Evolutionary conservation across 805 yeast species (phyloP).

Genomic region (Debaryomyces castellii): DNA sequence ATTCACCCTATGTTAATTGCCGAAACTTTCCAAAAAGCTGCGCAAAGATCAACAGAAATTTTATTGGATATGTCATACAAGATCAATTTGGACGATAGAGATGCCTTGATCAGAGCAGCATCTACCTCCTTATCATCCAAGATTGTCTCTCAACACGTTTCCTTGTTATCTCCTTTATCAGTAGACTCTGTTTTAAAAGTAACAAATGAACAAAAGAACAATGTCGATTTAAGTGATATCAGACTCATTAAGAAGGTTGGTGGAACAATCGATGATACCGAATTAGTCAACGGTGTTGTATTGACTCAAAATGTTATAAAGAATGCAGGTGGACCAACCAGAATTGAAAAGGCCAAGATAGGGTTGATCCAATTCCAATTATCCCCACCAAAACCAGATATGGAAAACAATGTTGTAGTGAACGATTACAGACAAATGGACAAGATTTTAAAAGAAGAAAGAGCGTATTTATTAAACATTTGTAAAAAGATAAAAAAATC

Average conservation of each 20-base stretch:
- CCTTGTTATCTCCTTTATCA: conserved; percentile 84
- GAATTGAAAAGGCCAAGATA: conserved; percentile 90
- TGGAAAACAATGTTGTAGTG: conserved; percentile 96
- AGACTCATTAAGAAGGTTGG: conserved; percentile 92
- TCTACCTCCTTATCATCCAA: conserved; percentile 91
- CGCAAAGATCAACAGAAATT: conserved; percentile 76
- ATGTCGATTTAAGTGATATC: conserved; percentile 84
- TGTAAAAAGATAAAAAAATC: conserved; percentile 96
- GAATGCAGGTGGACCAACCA: conserved; percentile 90
- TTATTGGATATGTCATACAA: conserved; percentile 80
- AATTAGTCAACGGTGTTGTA: conserved; percentile 88
- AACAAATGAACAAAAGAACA: conserved; percentile 54
- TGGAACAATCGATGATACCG: conserved; percentile 97
- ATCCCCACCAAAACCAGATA: conserved; percentile 95
- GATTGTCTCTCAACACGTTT: conserved; percentile 90
- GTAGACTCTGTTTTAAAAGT: conserved; percentile 91
- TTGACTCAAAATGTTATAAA: conserved; percentile 88
- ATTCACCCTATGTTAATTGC: conserved; percentile 95
- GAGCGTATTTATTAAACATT: conserved; percentile 90
- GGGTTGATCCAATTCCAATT: conserved; percentile 91
- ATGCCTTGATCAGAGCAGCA: conserved; percentile 87
- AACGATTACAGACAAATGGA: conserved; percentile 99
- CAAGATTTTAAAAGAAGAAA: conserved; percentile 94
- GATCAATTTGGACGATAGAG: conserved; percentile 77
- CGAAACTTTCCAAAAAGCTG: conserved; percentile 90